These are phyloP conservation scores for Podaxis sp. DNA, from an alignment of 768 basidiomycete genomes.

Conservation along the genomic window DNA sequence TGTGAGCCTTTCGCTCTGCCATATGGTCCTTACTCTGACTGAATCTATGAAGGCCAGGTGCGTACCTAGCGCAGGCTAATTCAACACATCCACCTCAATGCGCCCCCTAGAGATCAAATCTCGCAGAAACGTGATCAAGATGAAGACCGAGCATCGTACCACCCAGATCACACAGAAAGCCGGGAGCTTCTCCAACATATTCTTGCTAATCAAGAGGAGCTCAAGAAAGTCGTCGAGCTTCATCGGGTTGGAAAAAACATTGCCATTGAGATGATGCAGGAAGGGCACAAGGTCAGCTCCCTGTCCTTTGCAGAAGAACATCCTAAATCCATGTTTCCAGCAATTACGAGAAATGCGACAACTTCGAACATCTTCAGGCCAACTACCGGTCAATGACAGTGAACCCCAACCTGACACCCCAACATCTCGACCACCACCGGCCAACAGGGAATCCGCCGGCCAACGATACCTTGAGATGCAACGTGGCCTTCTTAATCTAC, in stretches of 20 bases:
- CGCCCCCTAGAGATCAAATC: not conserved
- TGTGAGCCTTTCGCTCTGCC: conserved; percentile 27
- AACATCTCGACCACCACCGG: conserved; percentile 34
- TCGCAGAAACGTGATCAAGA: not conserved
- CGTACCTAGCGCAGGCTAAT: not conserved
- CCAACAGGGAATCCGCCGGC: conserved; percentile 21
- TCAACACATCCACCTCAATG: not conserved
- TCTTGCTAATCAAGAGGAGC: conserved; percentile 24
- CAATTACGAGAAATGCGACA: not conserved
- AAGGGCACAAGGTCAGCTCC: conserved; percentile 45
- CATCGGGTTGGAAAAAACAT: conserved; percentile 42
- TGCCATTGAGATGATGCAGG: conserved; percentile 45
- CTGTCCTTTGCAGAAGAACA: not conserved
- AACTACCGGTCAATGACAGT: conserved; percentile 6
- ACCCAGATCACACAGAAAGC: conserved; percentile 26
- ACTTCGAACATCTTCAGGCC: not conserved
- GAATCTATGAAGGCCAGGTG: not conserved
- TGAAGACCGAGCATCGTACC: not conserved
- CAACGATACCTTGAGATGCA: not conserved
- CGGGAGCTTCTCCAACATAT: conserved; percentile 39
- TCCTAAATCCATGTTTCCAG: not conserved
- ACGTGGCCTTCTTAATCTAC: not conserved
- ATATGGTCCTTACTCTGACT: not conserved
- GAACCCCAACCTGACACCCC: conserved; percentile 17
- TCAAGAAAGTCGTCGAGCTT: conserved; percentile 35